Percentiles rank a stretch among this genome's conserved stretches.
Evolutionary conservation across 2,329 filamentous ascomycete species (phyloP).

Genomic region (Rasamsonia emersonii): DNA sequence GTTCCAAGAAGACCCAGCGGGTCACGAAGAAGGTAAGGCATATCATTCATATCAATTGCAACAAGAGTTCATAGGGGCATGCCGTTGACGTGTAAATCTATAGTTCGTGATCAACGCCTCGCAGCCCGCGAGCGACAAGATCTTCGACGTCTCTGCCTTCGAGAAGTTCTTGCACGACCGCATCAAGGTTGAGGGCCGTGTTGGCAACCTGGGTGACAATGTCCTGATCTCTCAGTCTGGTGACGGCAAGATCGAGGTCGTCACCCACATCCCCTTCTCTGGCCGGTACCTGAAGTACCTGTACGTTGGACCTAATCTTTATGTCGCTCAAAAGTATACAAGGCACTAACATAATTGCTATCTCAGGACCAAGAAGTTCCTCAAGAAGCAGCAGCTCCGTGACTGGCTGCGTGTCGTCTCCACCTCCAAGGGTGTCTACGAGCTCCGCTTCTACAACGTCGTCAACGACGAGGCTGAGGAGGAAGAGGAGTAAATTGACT

Average conservation of each 20-base stretch:
- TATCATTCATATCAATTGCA: neutral
- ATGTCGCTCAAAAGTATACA: neutral
- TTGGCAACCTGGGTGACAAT: slow-evolving; percentile 92
- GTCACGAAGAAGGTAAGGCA: slow-evolving; percentile 40
- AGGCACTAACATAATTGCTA: slow-evolving; percentile 7
- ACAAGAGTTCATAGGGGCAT: slow-evolving; percentile 4
- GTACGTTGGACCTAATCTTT: slow-evolving; percentile 48
- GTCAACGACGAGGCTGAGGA: slow-evolving; percentile 97
- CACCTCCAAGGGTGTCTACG: slow-evolving; percentile 96
- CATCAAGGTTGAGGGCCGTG: slow-evolving; percentile 99
- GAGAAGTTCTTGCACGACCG: slow-evolving; percentile 99
- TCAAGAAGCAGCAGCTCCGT: slow-evolving; percentile 99
- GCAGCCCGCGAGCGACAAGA: slow-evolving; percentile 98
- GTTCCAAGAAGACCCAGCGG: slow-evolving; percentile 40
- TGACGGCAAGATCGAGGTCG: slow-evolving; percentile 97
- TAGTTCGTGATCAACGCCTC: slow-evolving; percentile 99
- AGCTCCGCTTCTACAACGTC: slow-evolving; percentile 99
- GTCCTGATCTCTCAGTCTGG: slow-evolving; percentile 83
- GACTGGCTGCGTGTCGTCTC: slow-evolving; percentile 99
- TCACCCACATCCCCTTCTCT: slow-evolving; percentile 95
- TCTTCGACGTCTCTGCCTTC: slow-evolving; percentile 98
- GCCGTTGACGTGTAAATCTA: slow-evolving; percentile 10
- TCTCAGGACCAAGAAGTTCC: slow-evolving; percentile 96
- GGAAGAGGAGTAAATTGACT: slow-evolving; percentile 83
- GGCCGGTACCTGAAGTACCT: slow-evolving; percentile 99